Base-by-base conservation (phyloP, 2,329 filamentous ascomycete genomes). In the Monosporascus ibericus region DNA sequence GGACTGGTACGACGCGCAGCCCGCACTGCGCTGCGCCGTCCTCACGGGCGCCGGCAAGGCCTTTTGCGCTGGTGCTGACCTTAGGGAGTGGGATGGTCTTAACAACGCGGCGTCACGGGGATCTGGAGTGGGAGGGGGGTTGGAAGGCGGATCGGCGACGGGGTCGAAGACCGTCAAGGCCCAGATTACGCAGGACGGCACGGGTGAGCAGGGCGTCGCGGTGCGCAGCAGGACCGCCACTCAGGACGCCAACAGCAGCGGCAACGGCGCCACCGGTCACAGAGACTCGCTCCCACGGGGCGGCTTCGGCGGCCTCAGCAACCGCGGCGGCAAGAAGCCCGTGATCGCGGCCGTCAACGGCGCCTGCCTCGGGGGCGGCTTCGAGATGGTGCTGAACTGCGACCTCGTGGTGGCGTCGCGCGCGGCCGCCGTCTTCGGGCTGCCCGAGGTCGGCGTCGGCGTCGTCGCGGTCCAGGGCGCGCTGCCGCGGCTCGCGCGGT, bases 331-430 rank as follows among this genome's bases (percentile, higher is more conserved):
- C 47, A 83, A 82, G 68, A 92, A 92, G 63, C 88, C 88, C 6
- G 76, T 92, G 51, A 79, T 92, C 27, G 86, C 84, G 1, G 88
- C 88, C 1, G 85, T 92, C 20, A 89, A 91, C 63, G 88, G 88
- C 6, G 73, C 87, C 18, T 88, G 86, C 53, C 77, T 88, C 46
- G 88, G 88, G 37, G 88, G 88, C 50, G 88, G 87, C 2, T 85
- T 88, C 69, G 88, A 92, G 73, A 89, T 91, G 72, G 77, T 82
- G 14, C 73, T 87, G 48, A 90, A 90, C 68, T 81, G 79, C 57
- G 89, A 94, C 72, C 71, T 92, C 52, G 78, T 90, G 3, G 68
- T 92, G 34, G 86, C 87, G 3, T 72, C 76, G 2, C 65, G 70
- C 30, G 30, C 30, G 3, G 63, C 66, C 14, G 86, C 87, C 0